These are phyloP conservation scores for Euptelea pleiosperma DNA, from an alignment of 164 flowering plant species.

Conservation along the genomic window DNA sequence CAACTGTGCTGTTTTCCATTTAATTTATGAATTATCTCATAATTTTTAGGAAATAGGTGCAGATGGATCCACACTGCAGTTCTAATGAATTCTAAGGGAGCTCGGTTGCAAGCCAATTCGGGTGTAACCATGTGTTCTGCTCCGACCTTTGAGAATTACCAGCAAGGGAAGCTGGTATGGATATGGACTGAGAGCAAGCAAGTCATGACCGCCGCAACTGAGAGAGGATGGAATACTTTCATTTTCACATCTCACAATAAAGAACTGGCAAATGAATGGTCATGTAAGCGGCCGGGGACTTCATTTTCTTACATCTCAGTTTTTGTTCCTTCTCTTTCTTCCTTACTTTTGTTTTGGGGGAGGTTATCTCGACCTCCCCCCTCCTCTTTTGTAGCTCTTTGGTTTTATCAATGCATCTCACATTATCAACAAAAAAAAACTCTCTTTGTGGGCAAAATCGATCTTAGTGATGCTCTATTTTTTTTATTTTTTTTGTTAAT, in stretches of 20 bases:
- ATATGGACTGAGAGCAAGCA: slow-evolving; percentile 80
- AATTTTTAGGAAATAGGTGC: slow-evolving; percentile 15
- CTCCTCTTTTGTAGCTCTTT: too few species aligned
- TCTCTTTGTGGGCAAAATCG: too few species aligned
- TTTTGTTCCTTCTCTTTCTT: background rate
- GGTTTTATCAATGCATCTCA: too few species aligned
- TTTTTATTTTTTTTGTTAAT: background rate
- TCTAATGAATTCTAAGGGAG: background rate
- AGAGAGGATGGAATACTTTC: slow-evolving; percentile 89
- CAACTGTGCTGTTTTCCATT: background rate
- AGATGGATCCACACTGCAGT: slow-evolving; percentile 6
- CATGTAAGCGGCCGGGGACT: slow-evolving; percentile 36
- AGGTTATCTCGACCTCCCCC: too few species aligned
- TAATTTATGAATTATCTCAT: background rate
- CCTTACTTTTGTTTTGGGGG: background rate
- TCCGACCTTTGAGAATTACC: slow-evolving; percentile 13
- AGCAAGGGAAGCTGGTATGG: slow-evolving; percentile 63
- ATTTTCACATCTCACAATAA: slow-evolving; percentile 41
- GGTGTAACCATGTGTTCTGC: slow-evolving; percentile 17
- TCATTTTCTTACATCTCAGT: background rate
- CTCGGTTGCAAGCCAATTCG: slow-evolving; percentile 1
- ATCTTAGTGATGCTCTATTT: background rate
- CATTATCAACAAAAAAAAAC: too few species aligned
- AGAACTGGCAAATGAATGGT: slow-evolving; percentile 71
- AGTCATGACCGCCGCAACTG: slow-evolving; percentile 88